Evolutionary conservation across 805 yeast genomes (phyloP), one percentile per base, ranked within the genome.

Genomic region (Wickerhamiella siamensis): DNA sequence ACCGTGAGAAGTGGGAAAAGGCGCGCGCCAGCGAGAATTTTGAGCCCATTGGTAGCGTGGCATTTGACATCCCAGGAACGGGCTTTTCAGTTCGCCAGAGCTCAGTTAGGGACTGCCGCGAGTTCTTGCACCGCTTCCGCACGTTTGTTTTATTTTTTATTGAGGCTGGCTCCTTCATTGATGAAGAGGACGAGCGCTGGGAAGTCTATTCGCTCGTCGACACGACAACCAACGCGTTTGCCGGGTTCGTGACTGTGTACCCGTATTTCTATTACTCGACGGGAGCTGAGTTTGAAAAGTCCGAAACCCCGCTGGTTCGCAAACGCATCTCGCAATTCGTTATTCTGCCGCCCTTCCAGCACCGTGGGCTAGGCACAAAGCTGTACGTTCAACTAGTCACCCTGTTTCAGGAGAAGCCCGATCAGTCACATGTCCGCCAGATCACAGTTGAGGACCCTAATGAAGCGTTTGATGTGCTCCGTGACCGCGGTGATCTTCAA

Each of bases 381-480:
- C 60, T 88, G 22, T 88, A 88, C 57, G 61, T 66, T 9, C 46
- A 68, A 0, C 59, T 91, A 5, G 67, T 72, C 42, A 63, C 67
- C 2, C 47, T 57, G 36, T 84, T 94, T 81, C 50, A 66, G 3
- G 48, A 53, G 0, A 80, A 82, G 48, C 53, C 57, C 0, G n/a
- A n/a, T n/a, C n/a, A n/a, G n/a, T n/a, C n/a, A n/a, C 45, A 54
- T 1, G 74, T 86, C 19, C 60, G 63, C 27, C 94, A 87, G 51
- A 70, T 91, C 32, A 83, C 88, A 0, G 84, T 91, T 3, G 97
- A 91, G 57, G 98, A 91, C 57, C 97, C 97, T 2, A 82, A 80
- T 54, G 95, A 86, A 56, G 74, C 75, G 29, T 88, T 91, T 61
- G 98, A 91, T 55, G 93, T 83, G 54, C 64, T 91, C 50, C 70